Evolutionary conservation across 345 rosid species (phyloP), one percentile per base, ranked within the genome.

Genomic region (Euphorbia lathyris): DNA sequence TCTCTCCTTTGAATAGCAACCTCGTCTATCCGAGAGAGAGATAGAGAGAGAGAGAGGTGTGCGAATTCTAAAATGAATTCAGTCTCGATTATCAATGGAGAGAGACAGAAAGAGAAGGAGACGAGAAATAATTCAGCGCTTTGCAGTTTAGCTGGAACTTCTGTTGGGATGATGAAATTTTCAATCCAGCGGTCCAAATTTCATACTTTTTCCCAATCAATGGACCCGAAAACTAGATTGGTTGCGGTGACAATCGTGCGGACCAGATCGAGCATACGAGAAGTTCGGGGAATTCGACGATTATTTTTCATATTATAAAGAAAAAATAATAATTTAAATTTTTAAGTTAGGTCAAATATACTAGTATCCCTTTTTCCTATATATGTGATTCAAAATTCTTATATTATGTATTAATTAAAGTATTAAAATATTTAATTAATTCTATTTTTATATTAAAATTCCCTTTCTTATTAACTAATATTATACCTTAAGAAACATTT

Each of bases 1-100:
- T 52, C 56, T 51, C 14, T 59, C 65, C 45, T 47, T n/a, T 20
- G 73, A 72, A 27, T 27, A 38, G 52, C 57, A 69, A 74, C 75
- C 73, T 66, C 72, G 38, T 56, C 50, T 34, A 65, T 62, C 6
- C n/a, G 19, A 4, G 12, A 69, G 30, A 22, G 60, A 20, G 58
- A 68, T 66, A 40, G 76, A 59, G 16, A 12, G 64, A 9, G 16
- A 20, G 22, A 53, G 38, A 52, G 30, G 30, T 27, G 57, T 43
- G 51, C 17, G 51, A 45, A 45, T 45, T 12, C 3, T 45, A 45
- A 29, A 47, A 47, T 47, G 66, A 58, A 65, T 29, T 45, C 63
- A 30, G 60, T 3, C 66, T 19, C 38, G 4, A 55, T 20, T 58
- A 34, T 16, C 14, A 42, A 40, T 22, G 10, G 52, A 48, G 38